Evolutionary conservation across 208 protist genomes (phyloP).

Genomic region (Crithidia mellificae): DNA sequence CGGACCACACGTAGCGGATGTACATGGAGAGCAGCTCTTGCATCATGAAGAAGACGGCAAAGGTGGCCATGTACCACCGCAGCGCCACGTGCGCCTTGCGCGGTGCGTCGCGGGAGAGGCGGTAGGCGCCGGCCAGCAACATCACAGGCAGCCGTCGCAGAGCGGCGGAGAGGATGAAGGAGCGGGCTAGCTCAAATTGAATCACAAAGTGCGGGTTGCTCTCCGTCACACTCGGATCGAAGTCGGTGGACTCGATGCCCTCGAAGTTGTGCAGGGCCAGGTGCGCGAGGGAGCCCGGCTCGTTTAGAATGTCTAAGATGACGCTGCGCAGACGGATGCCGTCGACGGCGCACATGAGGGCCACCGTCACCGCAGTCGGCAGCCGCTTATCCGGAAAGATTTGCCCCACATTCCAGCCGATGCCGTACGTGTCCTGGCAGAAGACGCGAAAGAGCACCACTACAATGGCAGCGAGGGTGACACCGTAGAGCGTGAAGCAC

Average conservation of each 20-base stretch:
- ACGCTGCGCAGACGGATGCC: conserved; percentile 32
- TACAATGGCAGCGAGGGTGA: conserved; percentile 49
- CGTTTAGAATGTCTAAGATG: conserved; percentile 32
- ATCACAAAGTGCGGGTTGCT: conserved; percentile 80
- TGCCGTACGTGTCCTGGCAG: conserved; percentile 46
- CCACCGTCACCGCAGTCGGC: conserved; percentile 27
- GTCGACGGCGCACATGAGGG: conserved; percentile 49
- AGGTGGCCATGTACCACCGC: conserved; percentile 85
- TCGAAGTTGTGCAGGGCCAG: conserved; percentile 45
- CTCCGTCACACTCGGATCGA: conserved; percentile 45
- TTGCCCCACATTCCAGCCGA: conserved; percentile 43
- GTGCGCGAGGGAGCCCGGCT: conserved; percentile 33
- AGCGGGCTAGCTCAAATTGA: conserved; percentile 71
- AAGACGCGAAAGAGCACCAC: conserved; percentile 57
- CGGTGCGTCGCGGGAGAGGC: conserved; percentile 63
- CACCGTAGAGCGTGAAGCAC: conserved; percentile 85
- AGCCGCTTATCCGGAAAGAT: conserved; percentile 55
- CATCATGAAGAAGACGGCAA: conserved; percentile 37
- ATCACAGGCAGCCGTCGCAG: conserved; percentile 43
- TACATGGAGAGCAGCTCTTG: conserved; percentile 56
- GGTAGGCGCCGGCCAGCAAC: conserved; percentile 49
- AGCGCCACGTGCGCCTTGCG: conserved; percentile 60
- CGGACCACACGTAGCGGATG: conserved; percentile 35
- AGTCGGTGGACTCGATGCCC: conserved; percentile 39
- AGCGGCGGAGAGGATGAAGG: conserved; percentile 40